Percentiles rank a stretch among this genome's conserved stretches.
These are phyloP conservation scores for Syzygium aromaticum DNA, from an alignment of 345 rosid genomes.

Conservation along the genomic window DNA sequence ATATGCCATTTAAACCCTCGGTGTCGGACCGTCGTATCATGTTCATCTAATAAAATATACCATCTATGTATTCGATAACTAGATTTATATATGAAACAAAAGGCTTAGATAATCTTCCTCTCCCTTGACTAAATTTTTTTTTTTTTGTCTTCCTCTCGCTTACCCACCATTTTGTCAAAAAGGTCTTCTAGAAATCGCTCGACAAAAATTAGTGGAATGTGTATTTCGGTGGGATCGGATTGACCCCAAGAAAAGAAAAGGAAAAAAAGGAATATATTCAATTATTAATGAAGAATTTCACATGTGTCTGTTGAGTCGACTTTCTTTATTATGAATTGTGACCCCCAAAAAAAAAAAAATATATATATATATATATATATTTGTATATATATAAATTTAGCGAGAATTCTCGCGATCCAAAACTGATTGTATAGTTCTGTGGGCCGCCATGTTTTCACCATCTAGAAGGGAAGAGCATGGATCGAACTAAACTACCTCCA, in stretches of 20 bases:
- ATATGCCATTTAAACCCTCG: too few relatives aligned
- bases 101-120: background rate
- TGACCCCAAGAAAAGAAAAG: background rate
- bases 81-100: accelerated
- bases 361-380: too few relatives aligned
- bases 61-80: background rate
- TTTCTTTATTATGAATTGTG: background rate
- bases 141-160: background rate
- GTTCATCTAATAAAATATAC: too few relatives aligned
- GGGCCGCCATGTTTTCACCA: background rate
- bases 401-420: too few relatives aligned
- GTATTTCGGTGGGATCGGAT: background rate
- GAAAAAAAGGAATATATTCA: background rate
- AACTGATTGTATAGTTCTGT: background rate
- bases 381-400: too few relatives aligned
- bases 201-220: background rate
- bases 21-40: too few relatives aligned
- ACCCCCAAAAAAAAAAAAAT: background rate
- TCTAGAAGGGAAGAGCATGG: background rate
- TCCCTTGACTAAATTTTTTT: too few relatives aligned
- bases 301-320: background rate
- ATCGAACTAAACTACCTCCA: background rate
- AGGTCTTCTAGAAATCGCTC: background rate
- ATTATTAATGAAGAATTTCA: background rate
- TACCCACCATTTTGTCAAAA: background rate